phyloP scores from a whole-genome alignment of 805 yeast species.

The Yueomyces sinensis region DNA sequence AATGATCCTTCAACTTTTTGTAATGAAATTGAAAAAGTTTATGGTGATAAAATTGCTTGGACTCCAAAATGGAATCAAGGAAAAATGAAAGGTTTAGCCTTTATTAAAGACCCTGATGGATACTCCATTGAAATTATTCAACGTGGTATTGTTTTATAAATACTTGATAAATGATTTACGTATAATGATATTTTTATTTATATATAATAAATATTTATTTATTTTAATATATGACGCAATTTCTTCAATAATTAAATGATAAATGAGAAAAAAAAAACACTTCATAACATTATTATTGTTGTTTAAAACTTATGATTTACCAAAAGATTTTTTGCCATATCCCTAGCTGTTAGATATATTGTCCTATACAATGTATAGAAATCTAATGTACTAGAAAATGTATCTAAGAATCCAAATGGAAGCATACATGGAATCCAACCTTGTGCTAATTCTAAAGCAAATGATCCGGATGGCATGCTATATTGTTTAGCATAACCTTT shows the following conservation, averaged over 20 bases:
- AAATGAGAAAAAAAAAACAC: no score
- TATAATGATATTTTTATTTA: no score
- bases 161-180: background rate
- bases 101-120: constrained; percentile 81
- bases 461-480: constrained; percentile 66
- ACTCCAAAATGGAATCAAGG: constrained; percentile 43
- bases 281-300: no score
- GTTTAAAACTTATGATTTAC: constrained; percentile 51
- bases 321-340: constrained; percentile 57
- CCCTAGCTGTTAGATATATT: constrained; percentile 57
- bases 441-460: constrained; percentile 91
- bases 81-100: constrained; percentile 48
- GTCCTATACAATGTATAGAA: constrained; percentile 56
- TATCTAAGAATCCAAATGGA: constrained; percentile 86
- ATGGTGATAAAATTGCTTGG: constrained; percentile 46
- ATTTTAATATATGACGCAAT: no score
- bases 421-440: constrained; percentile 99
- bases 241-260: no score
- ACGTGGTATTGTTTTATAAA: constrained; percentile 12
- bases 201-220: no score
- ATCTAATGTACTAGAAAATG: constrained; percentile 71
- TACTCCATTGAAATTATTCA: constrained; percentile 69
- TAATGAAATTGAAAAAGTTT: constrained; percentile 30
- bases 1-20: constrained; percentile 39
- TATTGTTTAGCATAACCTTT: constrained; percentile 77